phyloP scores from a whole-genome alignment of 2,329 filamentous ascomycete genomes.

The Paecilomyces sp. region DNA sequence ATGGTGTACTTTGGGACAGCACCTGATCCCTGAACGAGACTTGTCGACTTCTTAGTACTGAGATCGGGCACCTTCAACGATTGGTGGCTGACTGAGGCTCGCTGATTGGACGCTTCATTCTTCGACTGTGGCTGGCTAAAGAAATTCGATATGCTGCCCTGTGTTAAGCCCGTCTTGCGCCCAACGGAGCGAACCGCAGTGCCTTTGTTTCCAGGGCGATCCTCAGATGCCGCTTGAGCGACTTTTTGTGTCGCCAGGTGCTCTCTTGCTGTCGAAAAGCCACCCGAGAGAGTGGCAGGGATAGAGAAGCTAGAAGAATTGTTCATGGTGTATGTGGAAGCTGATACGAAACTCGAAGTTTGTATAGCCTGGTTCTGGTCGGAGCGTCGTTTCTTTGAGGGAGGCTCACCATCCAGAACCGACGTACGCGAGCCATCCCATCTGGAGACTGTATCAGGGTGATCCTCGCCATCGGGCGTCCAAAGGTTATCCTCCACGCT shows the following conservation, averaged over 20 bases:
- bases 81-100: neutral
- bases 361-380: constrained; percentile 11
- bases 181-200: constrained; percentile 19
- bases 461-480: constrained; percentile 55
- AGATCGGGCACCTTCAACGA: neutral
- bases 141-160: constrained; percentile 48
- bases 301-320: constrained; percentile 31
- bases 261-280: constrained; percentile 56
- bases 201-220: constrained; percentile 3
- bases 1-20: constrained; percentile 5
- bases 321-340: constrained; percentile 57
- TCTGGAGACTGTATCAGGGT: constrained; percentile 23
- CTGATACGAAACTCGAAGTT: constrained; percentile 16
- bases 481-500: constrained; percentile 61
- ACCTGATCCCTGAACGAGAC: neutral
- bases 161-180: constrained; percentile 36
- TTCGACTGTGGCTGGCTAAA: constrained; percentile 31
- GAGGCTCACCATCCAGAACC: constrained; percentile 13
- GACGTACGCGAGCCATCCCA: constrained; percentile 27
- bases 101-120: constrained; percentile 11
- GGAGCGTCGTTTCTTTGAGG: constrained; percentile 20
- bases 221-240: constrained; percentile 12
- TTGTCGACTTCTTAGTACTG: neutral
- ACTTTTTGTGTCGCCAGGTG: constrained; percentile 35
- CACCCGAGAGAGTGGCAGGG: constrained; percentile 39